A percentile compares a stretch with the other conserved stretches of the same genome.
phyloP scores from a whole-genome alignment of 306 rosid genomes.

The Vigna reflexopilosa region DNA sequence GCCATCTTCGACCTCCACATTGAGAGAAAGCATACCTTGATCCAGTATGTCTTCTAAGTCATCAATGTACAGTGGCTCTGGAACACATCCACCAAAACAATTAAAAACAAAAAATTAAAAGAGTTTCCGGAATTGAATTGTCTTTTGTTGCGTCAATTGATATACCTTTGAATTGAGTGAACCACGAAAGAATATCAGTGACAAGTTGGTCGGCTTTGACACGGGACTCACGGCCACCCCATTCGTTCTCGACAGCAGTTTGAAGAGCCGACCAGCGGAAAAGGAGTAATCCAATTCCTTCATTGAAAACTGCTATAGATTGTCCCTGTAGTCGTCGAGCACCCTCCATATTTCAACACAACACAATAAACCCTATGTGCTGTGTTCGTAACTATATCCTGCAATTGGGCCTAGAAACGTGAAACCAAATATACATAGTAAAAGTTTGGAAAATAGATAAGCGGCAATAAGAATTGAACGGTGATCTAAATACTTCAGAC shows the following conservation, averaged over 20 bases:
- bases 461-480: too few species aligned
- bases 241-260: constrained; percentile 68
- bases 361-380: neutral
- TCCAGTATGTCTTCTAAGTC: constrained; percentile 69
- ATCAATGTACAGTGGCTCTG: constrained; percentile 74
- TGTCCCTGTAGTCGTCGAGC: constrained; percentile 13
- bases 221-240: constrained; percentile 79
- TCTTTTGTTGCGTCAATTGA: neutral
- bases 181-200: constrained; percentile 56
- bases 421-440: too few species aligned
- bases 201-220: constrained; percentile 55
- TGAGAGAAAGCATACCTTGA: constrained; percentile 61
- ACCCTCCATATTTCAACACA: constrained; percentile 14
- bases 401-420: too few species aligned
- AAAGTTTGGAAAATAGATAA: too few species aligned
- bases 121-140: neutral
- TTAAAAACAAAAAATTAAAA: neutral
- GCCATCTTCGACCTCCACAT: constrained; percentile 67
- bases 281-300: constrained; percentile 59
- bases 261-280: constrained; percentile 69
- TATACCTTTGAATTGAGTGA: constrained; percentile 56
- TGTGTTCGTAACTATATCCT: too few species aligned
- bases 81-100: constrained; percentile 1
- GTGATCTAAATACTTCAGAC: too few species aligned
- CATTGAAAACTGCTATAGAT: constrained; percentile 47